These are phyloP conservation scores for Amanita inopinata DNA, from an alignment of 768 basidiomycete genomes.

Conservation along the genomic window DNA sequence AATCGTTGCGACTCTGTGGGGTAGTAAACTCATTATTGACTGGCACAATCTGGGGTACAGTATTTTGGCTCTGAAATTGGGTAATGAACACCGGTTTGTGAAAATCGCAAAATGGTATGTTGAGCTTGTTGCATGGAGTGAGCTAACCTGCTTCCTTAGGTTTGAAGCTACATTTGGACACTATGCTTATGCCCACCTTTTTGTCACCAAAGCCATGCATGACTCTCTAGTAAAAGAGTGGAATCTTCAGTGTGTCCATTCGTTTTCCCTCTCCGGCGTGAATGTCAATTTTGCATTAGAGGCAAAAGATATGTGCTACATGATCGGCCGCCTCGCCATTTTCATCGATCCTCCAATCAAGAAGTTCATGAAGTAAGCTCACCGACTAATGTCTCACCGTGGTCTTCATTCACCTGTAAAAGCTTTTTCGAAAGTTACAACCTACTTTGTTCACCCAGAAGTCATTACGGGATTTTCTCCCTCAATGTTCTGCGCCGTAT, in stretches of 20 bases:
- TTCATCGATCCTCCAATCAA: slow-evolving; percentile 58
- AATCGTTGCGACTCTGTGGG: slow-evolving; percentile 54
- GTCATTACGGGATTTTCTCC: slow-evolving; percentile 40
- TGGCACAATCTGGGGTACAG: slow-evolving; percentile 99
- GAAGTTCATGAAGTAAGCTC: slow-evolving; percentile 66
- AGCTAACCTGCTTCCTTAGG: slow-evolving; percentile 31
- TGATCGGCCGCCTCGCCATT: slow-evolving; percentile 84
- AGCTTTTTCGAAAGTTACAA: slow-evolving; percentile 46
- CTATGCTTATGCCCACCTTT: slow-evolving; percentile 80
- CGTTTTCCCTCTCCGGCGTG: not conserved
- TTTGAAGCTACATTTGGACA: slow-evolving; percentile 78
- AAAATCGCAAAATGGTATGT: slow-evolving; percentile 65
- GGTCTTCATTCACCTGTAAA: not conserved
- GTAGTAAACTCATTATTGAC: slow-evolving; percentile 88
- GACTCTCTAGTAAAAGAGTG: slow-evolving; percentile 62
- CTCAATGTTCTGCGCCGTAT: slow-evolving; percentile 39
- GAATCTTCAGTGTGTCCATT: slow-evolving; percentile 55
- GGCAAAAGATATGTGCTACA: slow-evolving; percentile 73
- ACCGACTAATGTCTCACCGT: not conserved
- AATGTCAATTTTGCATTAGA: slow-evolving; percentile 28
- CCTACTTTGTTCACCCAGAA: slow-evolving; percentile 23
- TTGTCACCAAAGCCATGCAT: slow-evolving; percentile 86
- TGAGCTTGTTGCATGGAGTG: not conserved
- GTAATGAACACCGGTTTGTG: slow-evolving; percentile 58
- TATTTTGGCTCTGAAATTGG: slow-evolving; percentile 80